Percentiles rank a stretch among this genome's conserved stretches.
These are phyloP conservation scores for Candida sp. DNA, from an alignment of 1,139 yeast genomes.

Conservation along the genomic window DNA sequence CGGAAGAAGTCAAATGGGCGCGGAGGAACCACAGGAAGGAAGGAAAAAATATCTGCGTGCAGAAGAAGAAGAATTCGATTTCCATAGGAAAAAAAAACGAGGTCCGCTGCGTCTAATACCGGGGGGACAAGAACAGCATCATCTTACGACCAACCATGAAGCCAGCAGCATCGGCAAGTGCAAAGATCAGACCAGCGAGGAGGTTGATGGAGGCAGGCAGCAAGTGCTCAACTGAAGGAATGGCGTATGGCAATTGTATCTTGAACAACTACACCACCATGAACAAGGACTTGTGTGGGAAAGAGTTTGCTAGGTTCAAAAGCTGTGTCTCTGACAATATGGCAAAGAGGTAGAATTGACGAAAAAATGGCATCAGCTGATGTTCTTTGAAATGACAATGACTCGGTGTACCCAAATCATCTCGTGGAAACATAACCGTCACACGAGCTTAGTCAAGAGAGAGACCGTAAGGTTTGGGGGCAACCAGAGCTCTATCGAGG, in stretches of 20 bases:
- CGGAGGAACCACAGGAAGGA: no score
- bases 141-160: not conserved
- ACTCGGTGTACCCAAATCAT: no score
- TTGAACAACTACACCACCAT: conserved; percentile 58
- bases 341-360: conserved; percentile 5
- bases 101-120: not conserved
- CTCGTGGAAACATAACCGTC: no score
- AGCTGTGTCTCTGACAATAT: conserved; percentile 50
- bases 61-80: not conserved
- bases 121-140: not conserved
- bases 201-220: conserved; percentile 39
- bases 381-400: no score
- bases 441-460: no score
- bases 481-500: no score
- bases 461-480: no score
- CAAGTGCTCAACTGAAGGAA: conserved; percentile 46
- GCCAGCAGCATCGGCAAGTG: conserved; percentile 10
- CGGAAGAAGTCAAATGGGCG: no score
- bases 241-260: conserved; percentile 67
- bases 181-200: conserved; percentile 43
- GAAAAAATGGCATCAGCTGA: no score
- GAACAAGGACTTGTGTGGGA: conserved; percentile 56
- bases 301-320: conserved; percentile 61
- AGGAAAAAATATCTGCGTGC: no score
- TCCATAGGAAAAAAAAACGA: not conserved